Conservation (phyloP, 164 flowering plant species). For the Kalanchoe fedtschenkoi region DNA sequence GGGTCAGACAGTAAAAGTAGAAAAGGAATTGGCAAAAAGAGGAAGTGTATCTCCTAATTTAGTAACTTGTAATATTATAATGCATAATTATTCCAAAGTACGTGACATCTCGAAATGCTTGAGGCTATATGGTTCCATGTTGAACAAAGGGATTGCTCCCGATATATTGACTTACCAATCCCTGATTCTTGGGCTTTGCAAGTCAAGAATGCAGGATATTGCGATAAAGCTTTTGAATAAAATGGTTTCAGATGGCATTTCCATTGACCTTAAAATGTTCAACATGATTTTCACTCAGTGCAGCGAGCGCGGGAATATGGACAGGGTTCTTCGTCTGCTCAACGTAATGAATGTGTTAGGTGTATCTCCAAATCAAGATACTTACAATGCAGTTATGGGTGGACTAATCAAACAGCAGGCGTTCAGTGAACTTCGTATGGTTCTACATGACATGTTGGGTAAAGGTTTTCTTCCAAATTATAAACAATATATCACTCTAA, state of each 20-base stretch:
- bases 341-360: slow-evolving; percentile 35
- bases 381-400: slow-evolving; percentile 27
- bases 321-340: slow-evolving; percentile 37
- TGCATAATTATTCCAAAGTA: slow-evolving; percentile 53
- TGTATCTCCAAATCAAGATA: slow-evolving; percentile 25
- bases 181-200: slow-evolving; percentile 50
- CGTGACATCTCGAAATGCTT: slow-evolving; percentile 25
- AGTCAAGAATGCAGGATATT: slow-evolving; percentile 40
- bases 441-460: slow-evolving; percentile 49
- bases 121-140: slow-evolving; percentile 27
- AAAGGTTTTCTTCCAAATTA: slow-evolving; percentile 38
- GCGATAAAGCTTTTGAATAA: slow-evolving; percentile 46
- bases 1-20: slow-evolving; percentile 34
- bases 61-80: slow-evolving; percentile 60
- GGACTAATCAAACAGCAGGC: slow-evolving; percentile 39
- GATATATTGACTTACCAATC: slow-evolving; percentile 60
- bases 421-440: slow-evolving; percentile 22
- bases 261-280: slow-evolving; percentile 39
- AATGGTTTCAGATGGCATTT: slow-evolving; percentile 33
- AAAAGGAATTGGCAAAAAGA: slow-evolving; percentile 18
- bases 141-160: slow-evolving; percentile 30
- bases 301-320: slow-evolving; percentile 35
- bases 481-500: slow-evolving; percentile 37
- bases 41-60: slow-evolving; percentile 33
- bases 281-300: slow-evolving; percentile 43